Percentiles rank a stretch among this genome's conserved stretches.
Evolutionary conservation across 768 basidiomycete species (phyloP).

Genomic region (Neoboletus magnificus): DNA sequence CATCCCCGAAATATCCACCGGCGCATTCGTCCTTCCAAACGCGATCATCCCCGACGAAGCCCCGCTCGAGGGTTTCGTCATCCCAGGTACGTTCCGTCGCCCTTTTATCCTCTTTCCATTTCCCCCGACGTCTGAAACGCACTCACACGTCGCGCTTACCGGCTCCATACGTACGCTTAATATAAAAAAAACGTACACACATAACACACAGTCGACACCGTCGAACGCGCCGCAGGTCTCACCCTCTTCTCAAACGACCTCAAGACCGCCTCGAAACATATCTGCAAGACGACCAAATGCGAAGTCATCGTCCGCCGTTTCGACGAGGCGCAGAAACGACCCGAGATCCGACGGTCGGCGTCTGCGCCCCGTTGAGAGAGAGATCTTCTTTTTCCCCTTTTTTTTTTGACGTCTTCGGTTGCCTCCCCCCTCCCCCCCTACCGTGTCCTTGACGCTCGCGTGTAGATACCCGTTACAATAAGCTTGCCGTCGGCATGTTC

Average conservation of each 20-base stretch:
- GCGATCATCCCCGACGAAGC: conserved; percentile 85
- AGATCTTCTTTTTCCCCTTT: too few relatives aligned
- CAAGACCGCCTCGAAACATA: conserved; percentile 72
- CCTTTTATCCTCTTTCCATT: background rate
- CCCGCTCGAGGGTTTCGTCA: conserved; percentile 74
- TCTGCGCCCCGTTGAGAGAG: conserved; percentile 34
- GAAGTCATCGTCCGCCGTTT: conserved; percentile 85
- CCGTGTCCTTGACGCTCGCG: too few relatives aligned
- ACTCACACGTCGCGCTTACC: background rate
- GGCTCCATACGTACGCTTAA: background rate
- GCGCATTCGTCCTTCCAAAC: conserved; percentile 96
- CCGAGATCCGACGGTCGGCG: conserved; percentile 49
- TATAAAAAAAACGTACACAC: too few relatives aligned
- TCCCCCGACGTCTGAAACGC: background rate
- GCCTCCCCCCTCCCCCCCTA: too few relatives aligned
- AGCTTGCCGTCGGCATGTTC: too few relatives aligned
- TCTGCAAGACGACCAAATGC: conserved; percentile 88
- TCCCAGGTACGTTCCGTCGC: conserved; percentile 54
- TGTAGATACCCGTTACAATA: too few relatives aligned
- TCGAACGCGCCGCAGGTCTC: conserved; percentile 88
- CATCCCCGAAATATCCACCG: conserved; percentile 73
- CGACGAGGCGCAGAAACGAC: conserved; percentile 81
- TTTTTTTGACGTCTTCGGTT: conserved; percentile 4
- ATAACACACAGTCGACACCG: conserved; percentile 87
- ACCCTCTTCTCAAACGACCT: conserved; percentile 81